Evolutionary conservation across 192 early-diverging fungal species (phyloP), one percentile per base, ranked within the genome.

Genomic region (Backusella macrospora): DNA sequence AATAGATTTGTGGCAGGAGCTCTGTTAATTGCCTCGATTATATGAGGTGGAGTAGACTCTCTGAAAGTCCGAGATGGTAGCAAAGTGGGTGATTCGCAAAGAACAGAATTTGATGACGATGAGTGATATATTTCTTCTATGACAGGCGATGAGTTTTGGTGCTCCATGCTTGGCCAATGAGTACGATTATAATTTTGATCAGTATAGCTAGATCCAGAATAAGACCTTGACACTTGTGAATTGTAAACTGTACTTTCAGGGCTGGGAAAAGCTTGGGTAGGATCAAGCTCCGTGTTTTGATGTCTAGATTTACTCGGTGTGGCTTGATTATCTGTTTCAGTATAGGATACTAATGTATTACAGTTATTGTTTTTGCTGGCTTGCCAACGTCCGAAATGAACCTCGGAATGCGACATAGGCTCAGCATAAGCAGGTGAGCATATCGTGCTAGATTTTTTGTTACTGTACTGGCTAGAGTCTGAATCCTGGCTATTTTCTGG

Each of bases 351-450:
- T 23, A 48, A 13, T 4, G 46, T 18, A 14, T 9, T 21, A 1
- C 7, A 38, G 37, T 48, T 59, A 10, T 39, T 59, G 13, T 52
- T 59, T 7, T 37, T 38, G n/a, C 37, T 71, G 12, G 70, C 47
- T 59, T 71, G 70, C 70, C 70, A 71, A 40, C 52, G 48, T 21
- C 70, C 70, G 23, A 71, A 71, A 10, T 42, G 49, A 23, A 62
- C 70, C 9, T 71, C 70, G 52, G 52, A 59, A 18, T 48, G 23
- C 15, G 38, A 37, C n/a, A 46, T 47, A n/a, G 47, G 52, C 10
- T 62, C 47, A 23, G 39, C 70, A 21, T 48, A 43, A 62, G 49
- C 39, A 3, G 40, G 70, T 42, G 47, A 48, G 3, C 37, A 42
- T 69, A 29, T 48, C 34, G 67, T 45, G 4, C 43, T 48, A 7